Evolutionary conservation across 1,139 yeast genomes (phyloP).

Genomic region (Hyphopichia wangnamkhiaoensis): DNA sequence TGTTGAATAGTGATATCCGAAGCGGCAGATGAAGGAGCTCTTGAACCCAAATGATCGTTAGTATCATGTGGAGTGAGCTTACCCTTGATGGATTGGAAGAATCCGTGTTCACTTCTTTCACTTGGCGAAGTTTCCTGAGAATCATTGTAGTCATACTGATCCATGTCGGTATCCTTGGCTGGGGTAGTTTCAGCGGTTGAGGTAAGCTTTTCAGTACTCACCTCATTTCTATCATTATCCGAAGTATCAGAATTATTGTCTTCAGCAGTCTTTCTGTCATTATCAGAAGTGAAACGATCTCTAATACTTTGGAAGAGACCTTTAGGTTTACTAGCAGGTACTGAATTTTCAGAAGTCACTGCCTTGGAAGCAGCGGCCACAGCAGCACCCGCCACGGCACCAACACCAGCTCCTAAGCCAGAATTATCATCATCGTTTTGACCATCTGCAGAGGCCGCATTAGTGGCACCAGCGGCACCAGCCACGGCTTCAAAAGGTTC

Average conservation of each 20-base stretch:
- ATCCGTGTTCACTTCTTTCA: slow-evolving; percentile 9
- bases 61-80: slow-evolving; percentile 15
- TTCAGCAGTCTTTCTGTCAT: slow-evolving; percentile 6
- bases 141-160: slow-evolving; percentile 11
- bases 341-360: slow-evolving; percentile 7
- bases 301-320: slow-evolving; percentile 39
- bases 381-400: slow-evolving; percentile 9
- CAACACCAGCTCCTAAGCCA: slow-evolving; percentile 1
- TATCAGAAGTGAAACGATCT: slow-evolving; percentile 27
- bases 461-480: neutral
- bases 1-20: slow-evolving; percentile 22
- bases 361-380: slow-evolving; percentile 8
- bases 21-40: slow-evolving; percentile 18
- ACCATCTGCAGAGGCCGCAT: slow-evolving; percentile 5
- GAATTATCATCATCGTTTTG: neutral
- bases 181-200: slow-evolving; percentile 37
- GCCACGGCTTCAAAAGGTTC: slow-evolving; percentile 17
- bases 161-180: slow-evolving; percentile 22
- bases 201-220: slow-evolving; percentile 17
- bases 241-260: slow-evolving; percentile 9
- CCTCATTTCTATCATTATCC: slow-evolving; percentile 21
- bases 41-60: slow-evolving; percentile 10
- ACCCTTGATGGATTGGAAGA: slow-evolving; percentile 20
- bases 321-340: slow-evolving; percentile 18
- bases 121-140: slow-evolving; percentile 5